A percentile compares a stretch with the other conserved stretches of the same genome.
Conservation (phyloP, 495 filamentous ascomycete genomes). For the Trichocladium antarcticum region DNA sequence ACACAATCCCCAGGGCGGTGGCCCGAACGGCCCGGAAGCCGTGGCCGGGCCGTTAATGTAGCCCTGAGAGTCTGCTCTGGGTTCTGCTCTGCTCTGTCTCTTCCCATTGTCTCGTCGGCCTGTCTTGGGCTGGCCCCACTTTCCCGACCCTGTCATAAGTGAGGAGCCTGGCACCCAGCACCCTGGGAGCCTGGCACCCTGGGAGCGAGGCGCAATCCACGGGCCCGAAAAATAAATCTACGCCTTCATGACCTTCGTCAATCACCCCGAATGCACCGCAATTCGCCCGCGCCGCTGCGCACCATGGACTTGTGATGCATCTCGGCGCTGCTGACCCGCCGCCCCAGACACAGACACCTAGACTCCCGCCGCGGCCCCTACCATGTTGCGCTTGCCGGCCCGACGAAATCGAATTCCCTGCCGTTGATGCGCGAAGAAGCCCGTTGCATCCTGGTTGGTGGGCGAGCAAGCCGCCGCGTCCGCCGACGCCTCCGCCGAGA, state of each 20-base stretch:
- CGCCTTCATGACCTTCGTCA: background rate
- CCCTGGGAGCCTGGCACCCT: no score
- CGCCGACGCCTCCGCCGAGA: constrained; percentile 1
- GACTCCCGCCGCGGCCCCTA: constrained; percentile 1
- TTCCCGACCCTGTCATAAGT: no score
- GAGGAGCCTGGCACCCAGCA: no score
- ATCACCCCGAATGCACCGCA: background rate
- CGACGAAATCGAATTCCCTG: constrained; percentile 6
- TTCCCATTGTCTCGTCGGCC: no score
- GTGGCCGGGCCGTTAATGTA: no score
- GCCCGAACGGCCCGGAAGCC: no score
- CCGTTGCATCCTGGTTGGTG: constrained; percentile 15
- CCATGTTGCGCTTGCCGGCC: constrained; percentile 25
- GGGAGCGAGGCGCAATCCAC: no score
- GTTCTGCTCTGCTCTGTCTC: no score
- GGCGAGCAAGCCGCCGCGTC: constrained; percentile 17
- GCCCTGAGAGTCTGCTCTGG: no score
- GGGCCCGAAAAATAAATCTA: no score
- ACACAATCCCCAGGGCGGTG: no score
- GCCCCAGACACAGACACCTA: background rate
- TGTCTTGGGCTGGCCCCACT: no score
- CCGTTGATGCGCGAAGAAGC: constrained; percentile 25
- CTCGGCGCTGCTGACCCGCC: constrained; percentile 13
- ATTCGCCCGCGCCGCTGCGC: constrained; percentile 10
- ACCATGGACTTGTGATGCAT: constrained; percentile 30